Percentiles rank a stretch among this genome's conserved stretches.
Conservation (phyloP, 768 basidiomycete genomes). For the Myochromella boudieri region DNA sequence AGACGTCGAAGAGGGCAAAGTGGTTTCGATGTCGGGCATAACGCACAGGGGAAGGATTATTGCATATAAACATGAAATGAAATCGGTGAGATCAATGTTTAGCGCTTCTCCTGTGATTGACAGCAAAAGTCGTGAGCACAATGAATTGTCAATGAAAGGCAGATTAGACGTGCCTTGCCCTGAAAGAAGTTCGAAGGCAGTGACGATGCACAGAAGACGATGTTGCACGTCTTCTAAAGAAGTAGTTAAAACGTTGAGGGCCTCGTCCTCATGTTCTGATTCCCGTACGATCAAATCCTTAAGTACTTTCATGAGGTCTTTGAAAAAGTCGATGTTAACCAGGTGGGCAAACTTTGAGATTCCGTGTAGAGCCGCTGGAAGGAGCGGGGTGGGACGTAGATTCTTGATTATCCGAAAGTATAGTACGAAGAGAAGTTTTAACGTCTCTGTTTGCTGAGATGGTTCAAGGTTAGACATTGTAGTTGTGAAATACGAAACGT, state of each 20-base stretch:
- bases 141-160: constrained; percentile 5
- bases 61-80: constrained; percentile 80
- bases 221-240: constrained; percentile 44
- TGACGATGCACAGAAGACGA: constrained; percentile 83
- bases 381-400: constrained; percentile 71
- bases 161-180: constrained; percentile 74
- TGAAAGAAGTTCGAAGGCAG: constrained; percentile 95
- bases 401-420: constrained; percentile 96
- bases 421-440: constrained; percentile 94
- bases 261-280: constrained; percentile 35
- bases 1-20: constrained; percentile 29
- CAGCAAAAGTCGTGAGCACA: constrained; percentile 10
- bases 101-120: constrained; percentile 82
- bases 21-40: constrained; percentile 61
- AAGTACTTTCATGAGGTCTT: constrained; percentile 86
- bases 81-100: constrained; percentile 91
- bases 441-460: constrained; percentile 90
- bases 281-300: constrained; percentile 70
- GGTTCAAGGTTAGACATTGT: constrained; percentile 3
- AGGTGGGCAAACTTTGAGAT: constrained; percentile 93
- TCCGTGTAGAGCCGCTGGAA: constrained; percentile 87
- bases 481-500: neutral
- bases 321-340: constrained; percentile 98
- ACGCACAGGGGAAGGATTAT: constrained; percentile 77
- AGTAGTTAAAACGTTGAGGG: constrained; percentile 29